Evolutionary conservation across 495 filamentous ascomycete species (phyloP), one percentile per base, ranked within the genome.

Genomic region (Podospora fimiseda): DNA sequence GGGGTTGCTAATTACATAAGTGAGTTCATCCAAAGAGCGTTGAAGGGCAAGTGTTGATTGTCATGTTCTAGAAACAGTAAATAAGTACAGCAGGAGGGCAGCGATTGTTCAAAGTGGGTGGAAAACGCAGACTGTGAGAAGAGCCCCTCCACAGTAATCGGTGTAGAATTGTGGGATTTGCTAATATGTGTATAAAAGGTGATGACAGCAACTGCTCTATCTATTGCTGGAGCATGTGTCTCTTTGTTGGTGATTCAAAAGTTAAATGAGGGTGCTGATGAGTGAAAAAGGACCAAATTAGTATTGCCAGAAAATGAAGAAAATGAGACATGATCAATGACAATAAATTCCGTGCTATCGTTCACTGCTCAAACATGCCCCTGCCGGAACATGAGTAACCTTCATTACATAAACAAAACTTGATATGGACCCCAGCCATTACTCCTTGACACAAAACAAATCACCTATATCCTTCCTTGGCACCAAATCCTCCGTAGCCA

Each of bases 41-140:
- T 46, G 15, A 30, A 18, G 24, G n/a, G 20, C 9, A 38, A 15
- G 0, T 50, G 43, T 22, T 45, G 18, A 45, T 23, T 19, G 18
- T 13, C 16, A 14, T 1, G 27, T 41, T 6, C 2, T 19, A 75
- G 72, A 80, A 58, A 91, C 90, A 1, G 84, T 97, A n/a, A 85
- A 79, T 52, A 85, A 88, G 63, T 98, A 94, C 66, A 84, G 82
- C 52, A 74, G 80, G 33, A 80, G 85, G 57, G 74, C 76, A 21
- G 93, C 93, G 0, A 75, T 98, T 51, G 93, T 97, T 33, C 93
- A 98, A 70, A 88, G 82, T 44, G 93, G 93, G 27, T 92, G 87
- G 84, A 95, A 90, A 71, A 96, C 93, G 33, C 90, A 96, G 67
- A 63, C 81, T 19, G 87, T 90, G 60, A 64, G 83, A 71, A 14